Evolutionary conservation across 2,329 filamentous ascomycete species (phyloP), one percentile per base, ranked within the genome.

Genomic region (Fusarium sp.): DNA sequence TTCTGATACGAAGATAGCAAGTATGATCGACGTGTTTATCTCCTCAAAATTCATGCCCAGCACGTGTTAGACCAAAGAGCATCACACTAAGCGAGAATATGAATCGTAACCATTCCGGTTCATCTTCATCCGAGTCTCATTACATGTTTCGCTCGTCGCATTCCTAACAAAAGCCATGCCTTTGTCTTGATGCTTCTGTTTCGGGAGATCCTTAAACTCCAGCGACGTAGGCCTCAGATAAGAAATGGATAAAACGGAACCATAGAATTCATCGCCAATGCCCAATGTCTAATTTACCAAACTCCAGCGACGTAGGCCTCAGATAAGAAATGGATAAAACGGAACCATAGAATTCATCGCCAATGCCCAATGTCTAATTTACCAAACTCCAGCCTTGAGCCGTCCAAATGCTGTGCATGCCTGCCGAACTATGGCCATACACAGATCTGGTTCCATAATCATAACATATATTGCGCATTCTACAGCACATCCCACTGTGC

Each of bases 401-500:
- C 43, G 40, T 46, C 38, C 38, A 67, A 58, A 71, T 58, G 58
- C 42, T 50, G 40, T 60, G 53, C 53, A 49, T 53, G 52, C 52
- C 50, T 54, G 50, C 53, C 42, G 37, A 61, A 68, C 54, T 28
- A 60, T 47, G 54, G 43, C 62, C 59, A 71, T 73, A 38, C 53
- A 46, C 64, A 63, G 52, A 67, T 58, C 63, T 49, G 50, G 59
- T 50, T 44, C 47, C 62, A 62, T 60, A 56, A 67, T 72, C 71
- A 49, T 74, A 52, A 67, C 28, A 53, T 25, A 23, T 61, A 61
- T 64, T 64, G 44, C 59, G 42, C 46, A 44, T 35, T 57, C 69
- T 74, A 81, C 42, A 83, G 65, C 40, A 77, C 77, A 69, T 84
- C 83, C 84, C 84, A 85, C 63, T 79, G 78, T 47, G 76, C 81